Percentiles rank a stretch among this genome's conserved stretches.
These are phyloP conservation scores for Phytopythium sindhum DNA, from an alignment of 352 stramenopile species.

Conservation along the genomic window DNA sequence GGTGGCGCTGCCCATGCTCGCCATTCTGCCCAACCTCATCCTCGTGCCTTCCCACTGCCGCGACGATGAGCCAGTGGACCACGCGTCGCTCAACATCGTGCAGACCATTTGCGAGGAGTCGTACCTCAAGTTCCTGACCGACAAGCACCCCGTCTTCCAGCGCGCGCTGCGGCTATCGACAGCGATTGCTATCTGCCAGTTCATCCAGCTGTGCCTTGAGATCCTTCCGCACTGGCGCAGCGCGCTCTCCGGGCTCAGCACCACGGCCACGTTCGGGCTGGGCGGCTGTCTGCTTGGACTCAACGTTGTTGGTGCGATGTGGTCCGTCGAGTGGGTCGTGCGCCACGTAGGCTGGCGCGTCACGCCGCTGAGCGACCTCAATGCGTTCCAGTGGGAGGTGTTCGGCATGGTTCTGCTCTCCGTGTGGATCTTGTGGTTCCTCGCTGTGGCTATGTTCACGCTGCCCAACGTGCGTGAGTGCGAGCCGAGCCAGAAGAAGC, in stretches of 20 bases:
- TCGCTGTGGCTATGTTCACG: conserved; percentile 63
- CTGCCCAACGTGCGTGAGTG: conserved; percentile 47
- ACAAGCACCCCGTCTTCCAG: conserved; percentile 82
- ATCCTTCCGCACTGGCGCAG: conserved; percentile 73
- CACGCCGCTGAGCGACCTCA: conserved; percentile 66
- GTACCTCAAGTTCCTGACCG: conserved; percentile 82
- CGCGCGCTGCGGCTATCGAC: conserved; percentile 74
- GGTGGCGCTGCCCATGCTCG: conserved; percentile 66
- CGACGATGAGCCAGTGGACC: conserved; percentile 15
- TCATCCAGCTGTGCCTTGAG: conserved; percentile 82
- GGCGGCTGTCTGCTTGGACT: conserved; percentile 54
- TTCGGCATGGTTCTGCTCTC: conserved; percentile 77
- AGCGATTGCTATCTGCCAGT: conserved; percentile 80
- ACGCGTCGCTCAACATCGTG: conserved; percentile 28
- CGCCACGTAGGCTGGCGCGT: conserved; percentile 66
- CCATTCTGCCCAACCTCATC: conserved; percentile 74
- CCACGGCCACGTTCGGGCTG: conserved; percentile 48
- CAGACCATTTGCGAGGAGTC: conserved; percentile 75
- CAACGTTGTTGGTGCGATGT: conserved; percentile 61
- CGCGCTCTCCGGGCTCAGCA: conserved; percentile 52
- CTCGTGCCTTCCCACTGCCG: conserved; percentile 61
- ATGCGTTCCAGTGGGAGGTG: conserved; percentile 71
- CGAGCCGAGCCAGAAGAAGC: conserved; percentile 61
- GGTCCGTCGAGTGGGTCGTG: conserved; percentile 73
- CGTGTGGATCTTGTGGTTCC: conserved; percentile 81